Base-by-base conservation (phyloP, 108 stramenopile genomes). In the Fragilariopsis cylindrus region DNA sequence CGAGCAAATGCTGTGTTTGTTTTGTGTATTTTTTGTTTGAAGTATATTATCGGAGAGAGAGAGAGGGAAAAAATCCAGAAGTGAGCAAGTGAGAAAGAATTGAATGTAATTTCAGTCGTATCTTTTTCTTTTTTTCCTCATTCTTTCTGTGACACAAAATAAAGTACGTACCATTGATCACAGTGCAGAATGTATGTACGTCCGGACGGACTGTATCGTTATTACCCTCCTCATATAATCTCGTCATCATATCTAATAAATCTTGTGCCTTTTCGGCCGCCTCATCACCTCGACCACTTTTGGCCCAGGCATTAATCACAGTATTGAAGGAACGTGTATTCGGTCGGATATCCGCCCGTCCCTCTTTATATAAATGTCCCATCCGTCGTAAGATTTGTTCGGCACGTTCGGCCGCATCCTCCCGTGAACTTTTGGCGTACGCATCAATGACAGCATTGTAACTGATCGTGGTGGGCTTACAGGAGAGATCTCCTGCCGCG, bases 381-480 rank as follows among this genome's bases (percentile, higher is more conserved):
- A 93, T 90, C 7, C 81, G 79, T 50, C 86, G 70, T 48, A 93
- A 65, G 30, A 91, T 76, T 65, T 85, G 65, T 55, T 88, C 88
- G 5, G 92, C 92, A 8, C 79, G 78, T 46, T 78, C 76, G 13
- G 92, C 89, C 7, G 85, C 64, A 15, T 64, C 71, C 19, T 77
- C 81, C 16, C 79, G 76, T 40, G 84, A 63, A 65, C 80, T 68
- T n/a, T 88, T 84, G 44, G 92, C 88, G 68, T 77, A 86, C 1
- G 89, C 92, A 40, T 72, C 65, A 70, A 92, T 92, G 9, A 90
- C 83, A 0, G 86, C 72, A 53, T 85, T 84, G 75, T 69, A 87
- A 70, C 76, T 86, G 77, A 78, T 82, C 18, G 87, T 88, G 21
- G 83, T 89, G 0, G 92, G 92, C 69, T 79, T 83, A 16, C 85